A percentile compares a stretch with the other conserved stretches of the same genome.
These are phyloP conservation scores for Berkeleyomyces basicola DNA, from an alignment of 2,329 filamentous ascomycete genomes.

Conservation along the genomic window DNA sequence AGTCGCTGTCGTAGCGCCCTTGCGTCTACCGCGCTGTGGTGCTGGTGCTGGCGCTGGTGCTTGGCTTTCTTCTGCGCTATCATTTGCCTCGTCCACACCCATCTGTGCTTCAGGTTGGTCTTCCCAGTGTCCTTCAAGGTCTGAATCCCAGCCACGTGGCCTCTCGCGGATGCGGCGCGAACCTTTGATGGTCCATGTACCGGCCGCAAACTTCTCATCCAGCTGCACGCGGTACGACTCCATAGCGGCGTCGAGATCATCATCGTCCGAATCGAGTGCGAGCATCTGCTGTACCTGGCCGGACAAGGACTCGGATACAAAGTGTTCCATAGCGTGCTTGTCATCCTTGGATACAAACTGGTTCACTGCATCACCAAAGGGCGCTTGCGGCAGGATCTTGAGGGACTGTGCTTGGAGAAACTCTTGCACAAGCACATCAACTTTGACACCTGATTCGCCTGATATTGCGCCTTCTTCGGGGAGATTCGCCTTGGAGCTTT, in stretches of 20 bases:
- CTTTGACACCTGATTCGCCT: conserved; percentile 42
- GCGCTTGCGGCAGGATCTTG: conserved; percentile 81
- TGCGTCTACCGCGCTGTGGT: conserved; percentile 4
- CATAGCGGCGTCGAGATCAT: conserved; percentile 56
- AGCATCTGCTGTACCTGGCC: conserved; percentile 57
- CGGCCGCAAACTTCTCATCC: conserved; percentile 54
- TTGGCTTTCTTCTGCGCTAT: conserved; percentile 21
- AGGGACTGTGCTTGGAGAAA: conserved; percentile 76
- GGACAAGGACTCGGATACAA: conserved; percentile 54
- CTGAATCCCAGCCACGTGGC: conserved; percentile 70
- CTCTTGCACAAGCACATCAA: conserved; percentile 76
- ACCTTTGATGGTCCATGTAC: conserved; percentile 33
- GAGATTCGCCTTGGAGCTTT: conserved; percentile 36
- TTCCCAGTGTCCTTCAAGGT: conserved; percentile 73
- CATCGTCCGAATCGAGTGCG: conserved; percentile 44
- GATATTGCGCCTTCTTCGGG: conserved; percentile 44
- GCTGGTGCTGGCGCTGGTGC: conserved; percentile 16
- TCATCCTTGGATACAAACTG: conserved; percentile 94
- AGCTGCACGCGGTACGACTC: conserved; percentile 51
- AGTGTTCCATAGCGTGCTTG: conserved; percentile 75
- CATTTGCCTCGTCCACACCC: conserved; percentile 31
- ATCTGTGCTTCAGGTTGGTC: conserved; percentile 48
- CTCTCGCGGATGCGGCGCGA: conserved; percentile 34
- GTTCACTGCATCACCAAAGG: conserved; percentile 80
- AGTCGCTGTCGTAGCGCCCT: neutral